phyloP scores from a whole-genome alignment of 1,284 basidiomycete genomes.

The Cystobasidium slooffiae region DNA sequence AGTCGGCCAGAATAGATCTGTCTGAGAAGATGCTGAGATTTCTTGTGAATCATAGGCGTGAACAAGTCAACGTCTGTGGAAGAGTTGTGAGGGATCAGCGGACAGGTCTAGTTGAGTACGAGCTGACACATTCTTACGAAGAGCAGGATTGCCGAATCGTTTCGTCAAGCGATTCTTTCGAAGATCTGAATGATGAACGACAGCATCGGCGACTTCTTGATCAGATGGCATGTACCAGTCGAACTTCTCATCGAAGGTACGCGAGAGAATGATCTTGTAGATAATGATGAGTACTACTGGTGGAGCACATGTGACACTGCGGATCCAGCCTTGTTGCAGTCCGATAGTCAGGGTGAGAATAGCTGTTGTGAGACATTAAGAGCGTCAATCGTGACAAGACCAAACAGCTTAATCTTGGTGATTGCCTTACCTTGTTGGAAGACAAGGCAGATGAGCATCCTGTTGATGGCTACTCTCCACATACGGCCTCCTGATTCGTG shows the following conservation, averaged over 20 bases:
- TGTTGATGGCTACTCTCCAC: constrained; percentile 90
- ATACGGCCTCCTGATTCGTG: constrained; percentile 87
- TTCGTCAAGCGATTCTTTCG: constrained; percentile 72
- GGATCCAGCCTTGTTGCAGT: constrained; percentile 73
- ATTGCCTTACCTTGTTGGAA: constrained; percentile 68
- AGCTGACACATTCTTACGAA: constrained; percentile 59
- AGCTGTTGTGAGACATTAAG: constrained; percentile 14
- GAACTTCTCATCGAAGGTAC: constrained; percentile 72
- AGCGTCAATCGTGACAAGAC: background rate
- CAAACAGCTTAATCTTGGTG: too few relatives aligned
- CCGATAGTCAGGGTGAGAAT: constrained; percentile 64
- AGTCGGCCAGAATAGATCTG: constrained; percentile 65
- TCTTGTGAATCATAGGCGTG: constrained; percentile 84
- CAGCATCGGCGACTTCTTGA: constrained; percentile 70
- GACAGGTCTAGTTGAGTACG: too few relatives aligned
- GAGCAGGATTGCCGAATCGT: constrained; percentile 82
- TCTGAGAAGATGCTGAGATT: constrained; percentile 73
- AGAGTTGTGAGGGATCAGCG: background rate
- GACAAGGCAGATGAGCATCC: constrained; percentile 72
- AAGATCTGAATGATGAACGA: constrained; percentile 72
- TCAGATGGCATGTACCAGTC: constrained; percentile 68
- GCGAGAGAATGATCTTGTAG: constrained; percentile 82
- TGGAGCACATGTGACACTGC: constrained; percentile 56
- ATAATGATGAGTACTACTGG: constrained; percentile 62
- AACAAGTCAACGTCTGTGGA: constrained; percentile 66